Conservation (phyloP, 345 rosid species). For the Anacardium occidentale region DNA sequence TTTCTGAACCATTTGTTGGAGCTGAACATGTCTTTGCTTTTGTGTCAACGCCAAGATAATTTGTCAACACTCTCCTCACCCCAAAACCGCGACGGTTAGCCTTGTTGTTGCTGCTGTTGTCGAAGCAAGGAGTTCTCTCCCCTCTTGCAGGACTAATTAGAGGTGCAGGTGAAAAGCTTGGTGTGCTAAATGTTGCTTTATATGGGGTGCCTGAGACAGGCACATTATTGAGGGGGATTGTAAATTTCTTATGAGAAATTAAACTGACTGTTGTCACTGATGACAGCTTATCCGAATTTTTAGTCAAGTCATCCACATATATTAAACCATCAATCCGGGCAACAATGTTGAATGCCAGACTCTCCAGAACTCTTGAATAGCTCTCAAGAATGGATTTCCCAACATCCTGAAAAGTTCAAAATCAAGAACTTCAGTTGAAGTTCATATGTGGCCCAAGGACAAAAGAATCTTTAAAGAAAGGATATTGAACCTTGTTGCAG, state of each 20-base stretch:
- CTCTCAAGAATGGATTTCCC: conserved; percentile 95
- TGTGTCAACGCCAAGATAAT: conserved; percentile 72
- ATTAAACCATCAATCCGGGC: conserved; percentile 87
- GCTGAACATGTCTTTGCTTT: conserved; percentile 48
- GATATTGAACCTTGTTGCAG: conserved; percentile 66
- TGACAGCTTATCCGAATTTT: conserved; percentile 57
- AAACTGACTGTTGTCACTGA: conserved; percentile 56
- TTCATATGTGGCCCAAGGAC: background rate
- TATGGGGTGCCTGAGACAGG: conserved; percentile 65
- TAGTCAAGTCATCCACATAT: conserved; percentile 86
- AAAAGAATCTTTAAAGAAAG: background rate
- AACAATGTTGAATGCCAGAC: conserved; percentile 78
- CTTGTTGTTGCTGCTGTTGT: conserved; percentile 33
- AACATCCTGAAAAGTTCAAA: conserved; percentile 56
- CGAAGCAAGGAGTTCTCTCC: conserved; percentile 68
- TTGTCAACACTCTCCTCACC: conserved; percentile 72
- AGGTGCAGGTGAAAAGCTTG: conserved; percentile 67
- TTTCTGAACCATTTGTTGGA: conserved; percentile 27
- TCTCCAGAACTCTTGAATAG: conserved; percentile 94
- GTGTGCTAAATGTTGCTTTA: conserved; percentile 61
- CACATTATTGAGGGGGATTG: conserved; percentile 49
- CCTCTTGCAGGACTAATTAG: conserved; percentile 60
- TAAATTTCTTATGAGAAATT: conserved; percentile 56
- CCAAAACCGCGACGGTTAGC: conserved; percentile 77
- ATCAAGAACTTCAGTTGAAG: background rate